A percentile compares a stretch with the other conserved stretches of the same genome.
These are phyloP conservation scores for Pestalotiopsis sp. DNA, from an alignment of 2,329 filamentous ascomycete species.

Conservation along the genomic window DNA sequence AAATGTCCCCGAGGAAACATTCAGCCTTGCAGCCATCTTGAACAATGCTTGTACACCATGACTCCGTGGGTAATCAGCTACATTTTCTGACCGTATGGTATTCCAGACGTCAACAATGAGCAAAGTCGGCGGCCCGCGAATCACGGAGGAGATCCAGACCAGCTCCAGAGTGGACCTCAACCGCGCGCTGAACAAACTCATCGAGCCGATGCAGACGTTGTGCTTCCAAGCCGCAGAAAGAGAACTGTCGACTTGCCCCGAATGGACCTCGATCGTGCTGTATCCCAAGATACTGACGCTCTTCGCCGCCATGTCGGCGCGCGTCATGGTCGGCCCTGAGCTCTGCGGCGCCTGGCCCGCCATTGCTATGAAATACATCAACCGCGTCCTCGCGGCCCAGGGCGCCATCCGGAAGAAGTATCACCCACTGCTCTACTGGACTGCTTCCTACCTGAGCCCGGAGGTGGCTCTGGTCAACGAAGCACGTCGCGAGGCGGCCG, in stretches of 20 bases:
- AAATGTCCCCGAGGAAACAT: not conserved
- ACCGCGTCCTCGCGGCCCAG: constrained; percentile 16
- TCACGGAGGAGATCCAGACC: constrained; percentile 7
- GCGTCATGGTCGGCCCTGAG: constrained; percentile 14
- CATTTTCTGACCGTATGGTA: too few species aligned
- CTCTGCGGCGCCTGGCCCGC: constrained; percentile 12
- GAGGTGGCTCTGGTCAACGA: constrained; percentile 12
- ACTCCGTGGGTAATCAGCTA: too few species aligned
- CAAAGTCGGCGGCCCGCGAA: constrained; percentile 8
- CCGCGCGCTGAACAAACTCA: not conserved
- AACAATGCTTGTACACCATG: not conserved
- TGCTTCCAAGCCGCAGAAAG: constrained; percentile 6
- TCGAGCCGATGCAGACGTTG: not conserved
- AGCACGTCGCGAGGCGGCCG: constrained; percentile 15
- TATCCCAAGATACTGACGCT: constrained; percentile 6
- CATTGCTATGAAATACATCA: constrained; percentile 19
- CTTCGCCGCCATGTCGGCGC: constrained; percentile 14
- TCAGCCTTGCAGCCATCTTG: constrained; percentile 7
- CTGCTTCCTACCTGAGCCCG: constrained; percentile 19
- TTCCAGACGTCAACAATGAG: not conserved
- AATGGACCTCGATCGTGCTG: constrained; percentile 5
- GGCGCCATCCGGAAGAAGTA: constrained; percentile 17
- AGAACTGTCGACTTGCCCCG: constrained; percentile 6
- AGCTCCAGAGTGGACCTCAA: constrained; percentile 10
- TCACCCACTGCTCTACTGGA: constrained; percentile 18